Evolutionary conservation across 345 rosid genomes (phyloP).

Genomic region (Diplotaxis tenuifolia): DNA sequence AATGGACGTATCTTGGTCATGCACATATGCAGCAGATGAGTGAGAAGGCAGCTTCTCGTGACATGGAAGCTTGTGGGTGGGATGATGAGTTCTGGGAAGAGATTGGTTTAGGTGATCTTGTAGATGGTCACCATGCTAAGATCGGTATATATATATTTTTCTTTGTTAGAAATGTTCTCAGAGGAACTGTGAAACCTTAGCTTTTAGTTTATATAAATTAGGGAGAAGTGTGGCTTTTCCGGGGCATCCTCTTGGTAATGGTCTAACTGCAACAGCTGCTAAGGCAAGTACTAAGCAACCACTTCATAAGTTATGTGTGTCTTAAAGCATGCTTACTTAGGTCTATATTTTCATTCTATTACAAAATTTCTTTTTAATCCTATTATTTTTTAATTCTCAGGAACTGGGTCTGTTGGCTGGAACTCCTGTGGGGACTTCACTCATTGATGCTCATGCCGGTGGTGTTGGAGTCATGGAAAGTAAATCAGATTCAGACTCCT

Average conservation of each 20-base stretch:
- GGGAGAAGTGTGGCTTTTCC: slow-evolving; percentile 98
- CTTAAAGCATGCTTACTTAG: neutral
- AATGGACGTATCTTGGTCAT: slow-evolving; percentile 99
- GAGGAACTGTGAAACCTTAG: slow-evolving; percentile 1
- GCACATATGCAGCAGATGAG: slow-evolving; percentile 86
- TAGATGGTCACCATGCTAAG: slow-evolving; percentile 95
- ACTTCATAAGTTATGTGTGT: too few relatives aligned
- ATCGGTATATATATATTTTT: slow-evolving; percentile 56
- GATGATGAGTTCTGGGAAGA: slow-evolving; percentile 99
- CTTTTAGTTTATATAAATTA: slow-evolving; percentile 21
- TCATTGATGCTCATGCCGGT: slow-evolving; percentile 99
- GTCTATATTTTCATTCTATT: neutral
- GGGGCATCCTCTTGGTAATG: slow-evolving; percentile 91
- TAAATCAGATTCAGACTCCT: slow-evolving; percentile 44
- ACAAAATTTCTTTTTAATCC: too few relatives aligned
- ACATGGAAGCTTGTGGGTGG: slow-evolving; percentile 99
- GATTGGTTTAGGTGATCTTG: slow-evolving; percentile 90
- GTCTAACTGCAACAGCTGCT: slow-evolving; percentile 87
- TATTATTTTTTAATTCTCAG: slow-evolving; percentile 37
- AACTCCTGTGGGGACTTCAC: slow-evolving; percentile 83
- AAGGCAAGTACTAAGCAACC: slow-evolving; percentile 63
- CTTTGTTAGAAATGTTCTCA: neutral
- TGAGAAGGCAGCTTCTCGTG: slow-evolving; percentile 73
- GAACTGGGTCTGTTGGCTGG: slow-evolving; percentile 79
- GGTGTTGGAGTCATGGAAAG: slow-evolving; percentile 97